Evolutionary conservation across 1,284 basidiomycete species (phyloP), one percentile per base, ranked within the genome.

Genomic region (Marasmius tenuissimus): DNA sequence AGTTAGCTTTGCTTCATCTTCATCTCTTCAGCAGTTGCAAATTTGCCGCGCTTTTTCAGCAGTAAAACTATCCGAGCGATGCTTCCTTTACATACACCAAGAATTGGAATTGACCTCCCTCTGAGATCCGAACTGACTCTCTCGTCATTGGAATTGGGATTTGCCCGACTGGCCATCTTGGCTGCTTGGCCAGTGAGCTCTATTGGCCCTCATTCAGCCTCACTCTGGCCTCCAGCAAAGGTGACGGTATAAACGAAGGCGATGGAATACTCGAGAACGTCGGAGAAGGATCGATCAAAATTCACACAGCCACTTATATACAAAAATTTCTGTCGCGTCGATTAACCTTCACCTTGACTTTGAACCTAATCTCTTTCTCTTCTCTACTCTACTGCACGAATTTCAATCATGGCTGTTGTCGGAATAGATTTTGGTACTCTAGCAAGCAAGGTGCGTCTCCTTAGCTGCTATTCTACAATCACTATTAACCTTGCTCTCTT

Each of bases 391-490:
- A 40, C 47, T 18, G 11, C 20, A 18, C 22, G 34, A 38, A 27
- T 48, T 50, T 50, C 37, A 34, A 47, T 37, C 69, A 84, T 92
- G 90, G 85, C 90, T 73, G 94, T 96, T 78, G 94, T 97, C 71
- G 94, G 94, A 73, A 86, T 96, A 70, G 94, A 97, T 82, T 86
- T 96, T 74, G 94, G 94, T 73, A 88, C 93, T 64, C 84, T 95
- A 37, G 87, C 90, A 75, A 92, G 90, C 78, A 94, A 95, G 83
- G 91, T 20, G 12, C 16, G 34, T 39, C 60, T 33, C 48, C n/a
- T 49, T 37, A 56, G 22, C 47, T 42, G 48, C 58, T 55, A 49
- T 65, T 35, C 47, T 56, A 40, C 58, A 60, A 64, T 61, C 57
- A 56, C 27, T 27, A 48, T 47, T 52, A 59, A n/a, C 38, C 14